These are phyloP conservation scores for Globisporangium cylindrosporum DNA, from an alignment of 352 stramenopile genomes.

Conservation along the genomic window DNA sequence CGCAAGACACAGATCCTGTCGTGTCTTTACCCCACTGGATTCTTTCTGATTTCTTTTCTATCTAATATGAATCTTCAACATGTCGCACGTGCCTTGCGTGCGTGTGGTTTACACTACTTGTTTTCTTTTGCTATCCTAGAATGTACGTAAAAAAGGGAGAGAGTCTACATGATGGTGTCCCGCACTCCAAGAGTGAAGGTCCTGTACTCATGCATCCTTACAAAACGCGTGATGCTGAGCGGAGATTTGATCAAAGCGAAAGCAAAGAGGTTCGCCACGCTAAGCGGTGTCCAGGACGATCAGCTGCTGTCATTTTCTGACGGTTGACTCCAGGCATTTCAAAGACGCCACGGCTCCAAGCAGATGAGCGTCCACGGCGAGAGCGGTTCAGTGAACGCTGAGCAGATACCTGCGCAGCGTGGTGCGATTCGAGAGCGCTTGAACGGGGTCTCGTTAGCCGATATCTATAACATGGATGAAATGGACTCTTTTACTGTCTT, in stretches of 20 bases:
- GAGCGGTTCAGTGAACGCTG: neutral
- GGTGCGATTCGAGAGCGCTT: neutral
- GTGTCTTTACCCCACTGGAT: too few relatives aligned
- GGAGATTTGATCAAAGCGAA: neutral
- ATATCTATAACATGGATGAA: slow-evolving; percentile 1
- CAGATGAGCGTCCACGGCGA: neutral
- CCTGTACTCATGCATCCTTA: too few relatives aligned
- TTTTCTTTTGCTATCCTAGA: too few relatives aligned
- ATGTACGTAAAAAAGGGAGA: too few relatives aligned
- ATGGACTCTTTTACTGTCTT: neutral
- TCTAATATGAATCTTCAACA: too few relatives aligned
- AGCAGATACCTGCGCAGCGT: neutral
- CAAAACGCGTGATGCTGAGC: neutral
- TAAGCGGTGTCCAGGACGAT: neutral
- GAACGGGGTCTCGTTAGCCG: neutral
- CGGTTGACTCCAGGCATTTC: neutral
- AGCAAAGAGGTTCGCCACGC: neutral
- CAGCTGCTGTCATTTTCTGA: neutral
- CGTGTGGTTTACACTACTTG: too few relatives aligned
- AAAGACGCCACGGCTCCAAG: neutral
- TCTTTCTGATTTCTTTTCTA: too few relatives aligned
- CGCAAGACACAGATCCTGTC: too few relatives aligned
- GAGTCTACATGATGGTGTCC: too few relatives aligned
- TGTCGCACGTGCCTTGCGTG: too few relatives aligned
- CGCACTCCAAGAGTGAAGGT: too few relatives aligned